Evolutionary conservation across 169 alveolate genomes (phyloP).

Genomic region (Cryptosporidium baileyi): DNA sequence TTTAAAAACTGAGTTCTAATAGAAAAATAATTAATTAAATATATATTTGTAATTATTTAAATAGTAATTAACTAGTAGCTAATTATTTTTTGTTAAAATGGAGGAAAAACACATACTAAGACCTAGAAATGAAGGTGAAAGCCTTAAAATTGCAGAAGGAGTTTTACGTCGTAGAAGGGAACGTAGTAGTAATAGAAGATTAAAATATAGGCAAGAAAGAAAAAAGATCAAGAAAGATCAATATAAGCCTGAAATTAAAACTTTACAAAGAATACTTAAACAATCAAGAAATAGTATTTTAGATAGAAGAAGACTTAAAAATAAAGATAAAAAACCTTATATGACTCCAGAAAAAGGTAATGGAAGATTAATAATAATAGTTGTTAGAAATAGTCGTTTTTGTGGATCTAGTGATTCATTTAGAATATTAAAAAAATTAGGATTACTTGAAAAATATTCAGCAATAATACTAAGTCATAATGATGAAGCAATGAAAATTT

Average conservation of each 20-base stretch:
- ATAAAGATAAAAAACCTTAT: constrained; percentile 42
- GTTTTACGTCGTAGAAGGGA: constrained; percentile 30
- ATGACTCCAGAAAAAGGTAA: constrained; percentile 51
- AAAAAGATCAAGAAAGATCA: constrained; percentile 8
- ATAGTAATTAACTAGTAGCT: no score
- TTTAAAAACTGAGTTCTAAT: no score
- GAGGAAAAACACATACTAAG: constrained; percentile 18
- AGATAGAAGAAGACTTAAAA: constrained; percentile 52
- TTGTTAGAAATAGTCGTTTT: constrained; percentile 46
- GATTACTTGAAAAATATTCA: constrained; percentile 17
- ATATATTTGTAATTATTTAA: no score
- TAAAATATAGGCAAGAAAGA: constrained; percentile 28
- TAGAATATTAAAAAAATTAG: constrained; percentile 14
- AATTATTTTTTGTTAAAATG: neutral
- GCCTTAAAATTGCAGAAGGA: constrained; percentile 51
- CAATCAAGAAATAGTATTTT: constrained; percentile 32
- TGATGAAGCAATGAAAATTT: constrained; percentile 16
- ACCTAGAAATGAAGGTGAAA: constrained; percentile 61
- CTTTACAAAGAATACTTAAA: constrained; percentile 27
- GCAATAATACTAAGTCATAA: constrained; percentile 31
- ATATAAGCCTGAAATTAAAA: constrained; percentile 11
- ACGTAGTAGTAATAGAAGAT: constrained; percentile 33
- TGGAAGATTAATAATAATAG: constrained; percentile 40
- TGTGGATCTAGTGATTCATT: constrained; percentile 49
- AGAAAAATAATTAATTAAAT: no score